A percentile compares a stretch with the other conserved stretches of the same genome.
Evolutionary conservation across 2,329 filamentous ascomycete genomes (phyloP).

Genomic region (Pochonia chlamydosporia): DNA sequence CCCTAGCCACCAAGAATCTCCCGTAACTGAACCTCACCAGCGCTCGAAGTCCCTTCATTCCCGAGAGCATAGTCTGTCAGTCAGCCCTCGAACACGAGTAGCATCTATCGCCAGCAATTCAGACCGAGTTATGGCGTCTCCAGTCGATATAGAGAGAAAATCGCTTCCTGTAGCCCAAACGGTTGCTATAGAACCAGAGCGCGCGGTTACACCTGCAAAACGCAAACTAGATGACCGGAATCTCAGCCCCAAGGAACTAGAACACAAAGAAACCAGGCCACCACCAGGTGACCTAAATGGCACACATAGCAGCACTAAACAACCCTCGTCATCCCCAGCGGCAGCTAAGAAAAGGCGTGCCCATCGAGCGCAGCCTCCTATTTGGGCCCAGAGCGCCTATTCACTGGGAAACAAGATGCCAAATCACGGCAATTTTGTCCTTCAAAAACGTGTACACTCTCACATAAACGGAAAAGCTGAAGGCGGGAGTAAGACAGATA

Average conservation of each 20-base stretch:
- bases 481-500: conserved; percentile 20
- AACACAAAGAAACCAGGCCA: conserved; percentile 41
- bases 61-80: conserved; percentile 64
- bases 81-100: conserved; percentile 71
- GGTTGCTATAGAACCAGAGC: conserved; percentile 24
- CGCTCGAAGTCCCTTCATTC: conserved; percentile 53
- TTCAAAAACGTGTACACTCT: conserved; percentile 32
- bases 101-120: conserved; percentile 43
- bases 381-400: conserved; percentile 42
- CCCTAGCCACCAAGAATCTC: conserved; percentile 36
- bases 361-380: conserved; percentile 32
- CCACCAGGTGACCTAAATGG: conserved; percentile 46
- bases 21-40: conserved; percentile 35
- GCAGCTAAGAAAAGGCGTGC: conserved; percentile 33
- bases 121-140: conserved; percentile 18
- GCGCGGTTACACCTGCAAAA: conserved; percentile 31
- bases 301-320: conserved; percentile 13
- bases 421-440: conserved; percentile 37
- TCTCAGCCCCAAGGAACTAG: conserved; percentile 44
- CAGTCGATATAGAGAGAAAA: conserved; percentile 21
- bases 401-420: conserved; percentile 30
- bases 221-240: conserved; percentile 33
- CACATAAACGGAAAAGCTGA: conserved; percentile 35
- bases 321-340: conserved; percentile 25
- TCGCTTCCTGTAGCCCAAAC: conserved; percentile 15